phyloP scores from a whole-genome alignment of 2,329 filamentous ascomycete genomes.

The Pseudocercospora macadamiae region DNA sequence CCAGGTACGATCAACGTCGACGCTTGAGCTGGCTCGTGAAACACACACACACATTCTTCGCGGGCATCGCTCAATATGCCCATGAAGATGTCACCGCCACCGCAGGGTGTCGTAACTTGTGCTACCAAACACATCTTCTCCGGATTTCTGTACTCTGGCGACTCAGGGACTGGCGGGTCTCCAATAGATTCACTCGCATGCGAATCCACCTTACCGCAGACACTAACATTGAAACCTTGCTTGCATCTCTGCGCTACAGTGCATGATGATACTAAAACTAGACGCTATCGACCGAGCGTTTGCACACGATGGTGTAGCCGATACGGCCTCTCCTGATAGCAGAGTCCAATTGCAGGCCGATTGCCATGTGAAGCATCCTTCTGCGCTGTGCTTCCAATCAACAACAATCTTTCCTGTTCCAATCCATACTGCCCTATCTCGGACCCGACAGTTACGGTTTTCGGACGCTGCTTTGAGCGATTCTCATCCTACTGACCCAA shows the following conservation, averaged over 20 bases:
- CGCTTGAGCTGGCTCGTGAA: no score
- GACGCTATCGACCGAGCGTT: constrained; percentile 1
- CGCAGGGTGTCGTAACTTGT: neutral
- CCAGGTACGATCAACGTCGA: constrained; percentile 1
- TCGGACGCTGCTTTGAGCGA: constrained; percentile 2
- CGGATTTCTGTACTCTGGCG: neutral
- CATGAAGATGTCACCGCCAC: neutral
- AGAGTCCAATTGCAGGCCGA: constrained; percentile 5
- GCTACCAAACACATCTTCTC: neutral
- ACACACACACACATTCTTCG: constrained; percentile 4
- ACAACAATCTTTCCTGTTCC: neutral
- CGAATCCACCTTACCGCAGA: constrained; percentile 8
- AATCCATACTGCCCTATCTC: constrained; percentile 3
- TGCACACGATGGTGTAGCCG: constrained; percentile 15
- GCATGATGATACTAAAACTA: constrained; percentile 19
- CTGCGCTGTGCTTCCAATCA: neutral
- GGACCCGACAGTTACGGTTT: constrained; percentile 1
- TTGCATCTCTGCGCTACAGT: constrained; percentile 18
- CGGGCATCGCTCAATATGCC: no score
- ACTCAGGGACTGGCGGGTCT: neutral
- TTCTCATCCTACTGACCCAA: neutral
- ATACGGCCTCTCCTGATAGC: neutral
- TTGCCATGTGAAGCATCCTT: constrained; percentile 10
- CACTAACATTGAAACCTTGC: constrained; percentile 16
- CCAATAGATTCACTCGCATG: constrained; percentile 15